A percentile compares a stretch with the other conserved stretches of the same genome.
These are phyloP conservation scores for Phoma sp. DNA, from an alignment of 2,329 filamentous ascomycete genomes.

Conservation along the genomic window DNA sequence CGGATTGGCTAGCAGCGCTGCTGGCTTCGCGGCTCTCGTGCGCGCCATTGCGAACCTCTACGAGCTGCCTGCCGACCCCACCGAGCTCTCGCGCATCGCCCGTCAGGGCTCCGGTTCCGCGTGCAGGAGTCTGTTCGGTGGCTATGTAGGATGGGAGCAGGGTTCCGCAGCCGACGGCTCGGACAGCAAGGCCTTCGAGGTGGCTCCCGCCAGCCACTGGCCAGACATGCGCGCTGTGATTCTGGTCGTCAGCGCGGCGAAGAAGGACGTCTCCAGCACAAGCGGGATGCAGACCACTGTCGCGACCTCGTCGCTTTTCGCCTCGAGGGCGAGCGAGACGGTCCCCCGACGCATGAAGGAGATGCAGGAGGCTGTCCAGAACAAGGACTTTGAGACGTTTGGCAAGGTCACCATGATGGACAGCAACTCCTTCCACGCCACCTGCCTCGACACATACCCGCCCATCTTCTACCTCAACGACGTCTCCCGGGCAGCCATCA, in stretches of 20 bases:
- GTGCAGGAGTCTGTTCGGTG: conserved; percentile 90
- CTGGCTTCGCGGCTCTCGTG: conserved; percentile 72
- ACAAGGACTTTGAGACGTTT: conserved; percentile 83
- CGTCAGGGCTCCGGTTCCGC: conserved; percentile 94
- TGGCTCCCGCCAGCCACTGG: conserved; percentile 91
- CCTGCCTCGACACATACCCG: conserved; percentile 91
- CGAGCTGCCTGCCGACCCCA: conserved; percentile 78
- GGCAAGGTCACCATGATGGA: conserved; percentile 94
- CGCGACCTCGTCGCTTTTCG: conserved; percentile 86
- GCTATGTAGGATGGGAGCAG: conserved; percentile 94
- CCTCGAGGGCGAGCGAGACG: conserved; percentile 73
- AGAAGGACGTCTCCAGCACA: conserved; percentile 93
- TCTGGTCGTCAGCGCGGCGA: conserved; percentile 88
- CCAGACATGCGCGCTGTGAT: conserved; percentile 92
- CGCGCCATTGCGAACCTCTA: conserved; percentile 92
- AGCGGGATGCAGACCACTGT: conserved; percentile 98
- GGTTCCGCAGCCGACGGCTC: conserved; percentile 77
- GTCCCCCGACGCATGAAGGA: conserved; percentile 82
- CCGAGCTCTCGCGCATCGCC: conserved; percentile 86
- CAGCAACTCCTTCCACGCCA: conserved; percentile 95
- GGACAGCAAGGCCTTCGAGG: conserved; percentile 86
- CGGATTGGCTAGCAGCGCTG: conserved; percentile 73
- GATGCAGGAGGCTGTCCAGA: conserved; percentile 82
- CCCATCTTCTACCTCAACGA: conserved; percentile 99
- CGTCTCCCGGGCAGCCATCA: conserved; percentile 82